Conservation (phyloP, 2,329 filamentous ascomycete species). For the Decorospora gaudefroyi region DNA sequence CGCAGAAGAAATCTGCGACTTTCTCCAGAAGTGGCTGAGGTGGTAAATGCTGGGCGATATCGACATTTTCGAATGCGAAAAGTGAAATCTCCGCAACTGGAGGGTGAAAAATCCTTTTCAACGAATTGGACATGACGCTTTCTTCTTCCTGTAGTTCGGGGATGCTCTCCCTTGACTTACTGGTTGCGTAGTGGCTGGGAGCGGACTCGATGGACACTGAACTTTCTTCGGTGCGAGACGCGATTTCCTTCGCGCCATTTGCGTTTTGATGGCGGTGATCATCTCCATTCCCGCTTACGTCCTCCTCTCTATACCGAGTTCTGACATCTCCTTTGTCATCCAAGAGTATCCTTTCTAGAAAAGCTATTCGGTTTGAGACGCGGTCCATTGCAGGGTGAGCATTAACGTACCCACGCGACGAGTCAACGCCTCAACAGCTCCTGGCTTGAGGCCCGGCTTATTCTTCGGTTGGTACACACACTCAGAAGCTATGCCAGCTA, state of each 20-base stretch:
- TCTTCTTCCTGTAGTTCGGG: background rate
- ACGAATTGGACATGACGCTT: constrained; percentile 10
- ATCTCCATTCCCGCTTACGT: background rate
- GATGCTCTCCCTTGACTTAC: background rate
- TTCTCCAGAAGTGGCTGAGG: constrained; percentile 32
- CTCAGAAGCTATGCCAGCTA: constrained; percentile 26
- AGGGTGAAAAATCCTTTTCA: constrained; percentile 35
- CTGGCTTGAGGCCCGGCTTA: constrained; percentile 42
- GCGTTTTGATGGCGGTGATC: constrained; percentile 1
- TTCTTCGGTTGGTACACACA: constrained; percentile 42
- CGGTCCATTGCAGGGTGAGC: background rate
- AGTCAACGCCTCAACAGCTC: constrained; percentile 42
- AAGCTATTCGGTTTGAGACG: constrained; percentile 29
- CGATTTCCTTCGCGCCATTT: background rate
- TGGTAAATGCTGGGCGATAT: constrained; percentile 36
- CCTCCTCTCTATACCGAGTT: constrained; percentile 24
- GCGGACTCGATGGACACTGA: background rate
- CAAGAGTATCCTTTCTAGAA: constrained; percentile 38
- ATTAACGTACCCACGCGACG: constrained; percentile 37
- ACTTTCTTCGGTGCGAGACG: constrained; percentile 7
- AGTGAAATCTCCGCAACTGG: constrained; percentile 21
- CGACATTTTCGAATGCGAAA: constrained; percentile 26
- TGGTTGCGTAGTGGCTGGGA: background rate
- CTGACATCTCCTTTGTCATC: constrained; percentile 35
- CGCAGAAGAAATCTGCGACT: constrained; percentile 38